These are phyloP conservation scores for Juglanconis sp. DNA, from an alignment of 2,329 filamentous ascomycete species.

Conservation along the genomic window DNA sequence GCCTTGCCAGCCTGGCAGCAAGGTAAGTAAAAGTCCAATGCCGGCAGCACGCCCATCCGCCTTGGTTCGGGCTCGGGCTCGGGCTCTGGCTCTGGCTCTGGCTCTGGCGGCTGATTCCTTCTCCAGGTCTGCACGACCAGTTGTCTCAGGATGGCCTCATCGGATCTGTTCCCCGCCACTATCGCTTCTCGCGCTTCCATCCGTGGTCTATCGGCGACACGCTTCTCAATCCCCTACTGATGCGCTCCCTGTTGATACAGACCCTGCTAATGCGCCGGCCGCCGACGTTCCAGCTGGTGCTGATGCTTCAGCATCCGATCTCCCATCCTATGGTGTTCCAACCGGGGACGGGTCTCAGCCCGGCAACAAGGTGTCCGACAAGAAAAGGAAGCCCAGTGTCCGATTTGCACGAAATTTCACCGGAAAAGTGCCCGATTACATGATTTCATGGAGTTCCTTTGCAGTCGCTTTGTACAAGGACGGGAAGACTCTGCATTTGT, in stretches of 20 bases:
- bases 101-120: background rate
- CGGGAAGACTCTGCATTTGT: too few relatives aligned
- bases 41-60: background rate
- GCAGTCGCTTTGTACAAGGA: too few relatives aligned
- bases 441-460: too few relatives aligned
- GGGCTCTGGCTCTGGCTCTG: background rate
- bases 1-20: background rate
- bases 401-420: too few relatives aligned
- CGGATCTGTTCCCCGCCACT: background rate
- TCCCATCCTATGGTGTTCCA: background rate
- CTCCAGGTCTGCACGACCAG: background rate
- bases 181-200: background rate
- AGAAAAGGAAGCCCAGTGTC: background rate
- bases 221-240: background rate
- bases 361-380: background rate
- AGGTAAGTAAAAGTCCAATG: background rate
- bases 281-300: background rate
- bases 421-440: too few relatives aligned
- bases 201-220: background rate
- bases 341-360: background rate
- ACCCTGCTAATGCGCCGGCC: too few relatives aligned
- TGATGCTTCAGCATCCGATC: background rate
- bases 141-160: background rate
- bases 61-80: background rate
- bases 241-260: background rate